Base-by-base conservation (phyloP, 208 protist genomes). In the Trypanosoma lewisi region DNA sequence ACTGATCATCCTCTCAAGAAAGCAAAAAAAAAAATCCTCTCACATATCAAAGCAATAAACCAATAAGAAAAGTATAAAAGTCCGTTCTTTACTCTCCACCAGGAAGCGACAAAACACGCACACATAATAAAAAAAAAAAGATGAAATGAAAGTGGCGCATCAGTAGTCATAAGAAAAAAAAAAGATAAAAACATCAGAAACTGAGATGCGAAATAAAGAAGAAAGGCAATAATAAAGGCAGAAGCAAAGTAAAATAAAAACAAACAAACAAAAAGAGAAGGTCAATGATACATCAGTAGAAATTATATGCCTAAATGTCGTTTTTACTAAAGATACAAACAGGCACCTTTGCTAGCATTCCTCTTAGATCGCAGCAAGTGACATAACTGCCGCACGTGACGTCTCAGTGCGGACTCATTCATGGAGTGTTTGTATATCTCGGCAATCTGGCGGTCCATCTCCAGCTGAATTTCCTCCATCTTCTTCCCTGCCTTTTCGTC, bases 401-500 rank as follows among this genome's bases (percentile, higher is more conserved):
- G 52, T 51, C 60, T 63, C 47, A 85, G 67, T 33, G 70, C 67
- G 14, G 54, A 62, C 39, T 67, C 58, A 50, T 85, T 68, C 17
- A 39, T 49, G n/a, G 73, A 66, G 39, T 67, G 63, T 12, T 60
- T 50, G 30, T 70, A 69, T 23, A 87, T 44, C 44, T 78, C 69
- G 17, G 62, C 14, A 39, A 83, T 52, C 57, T 81, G 78, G 2
- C 60, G 50, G 25, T 78, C 73, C 67, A 83, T 73, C 47, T 69
- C 49, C 2, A 45, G 54, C 61, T 85, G 67, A 23, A 84, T 70
- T 63, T 91, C 74, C 19, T 53, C 49, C 31, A 72, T 62, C 19
- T 88, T 69, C 48, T 70, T 58, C 73, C 87, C 85, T 21, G 80
- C 59, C 6, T 81, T 64, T 39, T 75, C 74, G 23, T 88, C 85